Base-by-base conservation (phyloP, 768 basidiomycete genomes). In the Boletus fagicola region DNA sequence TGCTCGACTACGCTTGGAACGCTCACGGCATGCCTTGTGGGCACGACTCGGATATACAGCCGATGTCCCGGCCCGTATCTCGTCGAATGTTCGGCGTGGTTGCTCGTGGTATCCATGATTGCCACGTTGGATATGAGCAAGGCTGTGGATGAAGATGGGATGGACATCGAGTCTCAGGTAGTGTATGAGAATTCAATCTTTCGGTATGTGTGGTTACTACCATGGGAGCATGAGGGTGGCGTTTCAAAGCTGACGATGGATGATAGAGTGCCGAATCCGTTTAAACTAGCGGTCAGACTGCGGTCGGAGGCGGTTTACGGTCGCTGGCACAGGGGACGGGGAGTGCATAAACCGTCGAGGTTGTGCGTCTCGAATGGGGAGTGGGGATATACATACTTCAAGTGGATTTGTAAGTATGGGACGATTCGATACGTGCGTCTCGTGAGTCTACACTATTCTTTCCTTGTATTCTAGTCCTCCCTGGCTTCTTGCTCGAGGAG, bases 11-110 rank as follows among this genome's bases (percentile, higher is more conserved):
- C 26, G 11, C 16, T 5, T 26, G 26, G 18, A 50, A 33, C 5
- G 22, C 49, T 61, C 20, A 61, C 16, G 16, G n/a, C 22, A 4
- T 12, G 12, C 30, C 10, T 20, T 2, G 5, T 4, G n/a, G 35
- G 13, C 13, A 39, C 38, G 22, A n/a, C n/a, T n/a, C n/a, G n/a
- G n/a, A 42, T 10, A 1, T 30, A 33, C 58, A 84, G 85, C 52
- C 79, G 78, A 36, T 89, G 87, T 66, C 88, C 88, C 1, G 88
- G 88, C 16, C 63, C 70, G 39, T 72, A 86, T 65, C 78, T 89
- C 33, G 82, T 83, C 56, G 87, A 89, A 58, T 78, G 80, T 4
- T 84, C 84, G 1, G 71, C 79, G 38, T 88, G 87, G 84, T 67
- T 87, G 24, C 71, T 84, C 16, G 73, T 84, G 18, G 78, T 79